These are phyloP conservation scores for Theileria parva DNA, from an alignment of 169 alveolate genomes.

Conservation along the genomic window DNA sequence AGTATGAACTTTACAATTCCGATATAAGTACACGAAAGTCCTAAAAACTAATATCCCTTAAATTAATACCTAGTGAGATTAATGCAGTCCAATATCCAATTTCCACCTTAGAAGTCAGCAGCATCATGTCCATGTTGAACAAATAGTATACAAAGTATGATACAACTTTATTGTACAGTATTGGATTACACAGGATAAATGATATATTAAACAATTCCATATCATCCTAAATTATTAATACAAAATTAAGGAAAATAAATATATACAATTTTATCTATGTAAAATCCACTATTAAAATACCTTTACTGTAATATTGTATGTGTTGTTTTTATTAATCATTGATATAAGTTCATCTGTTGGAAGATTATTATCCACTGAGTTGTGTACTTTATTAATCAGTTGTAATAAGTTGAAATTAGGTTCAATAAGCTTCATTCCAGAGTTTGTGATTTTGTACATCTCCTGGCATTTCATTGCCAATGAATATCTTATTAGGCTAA, in stretches of 20 bases:
- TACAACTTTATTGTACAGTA: constrained; percentile 26
- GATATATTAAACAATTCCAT: constrained; percentile 60
- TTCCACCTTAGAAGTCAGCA: constrained; percentile 23
- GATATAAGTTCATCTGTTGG: constrained; percentile 37
- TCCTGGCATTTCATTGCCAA: constrained; percentile 56
- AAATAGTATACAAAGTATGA: constrained; percentile 18
- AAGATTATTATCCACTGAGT: constrained; percentile 28
- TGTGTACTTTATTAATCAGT: constrained; percentile 21
- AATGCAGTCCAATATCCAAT: constrained; percentile 50
- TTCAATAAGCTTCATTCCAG: constrained; percentile 39
- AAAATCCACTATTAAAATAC: constrained; percentile 9
- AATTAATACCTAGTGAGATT: constrained; percentile 40
- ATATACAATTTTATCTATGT: not conserved
- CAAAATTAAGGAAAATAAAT: not conserved
- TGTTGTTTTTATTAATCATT: constrained; percentile 17
- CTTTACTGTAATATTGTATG: constrained; percentile 26
- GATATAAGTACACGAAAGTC: constrained; percentile 44
- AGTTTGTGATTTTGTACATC: constrained; percentile 19
- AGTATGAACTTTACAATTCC: constrained; percentile 45
- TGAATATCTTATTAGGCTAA: constrained; percentile 57
- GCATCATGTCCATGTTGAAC: constrained; percentile 22
- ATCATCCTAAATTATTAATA: constrained; percentile 33
- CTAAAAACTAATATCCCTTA: not conserved
- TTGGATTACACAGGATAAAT: constrained; percentile 52
- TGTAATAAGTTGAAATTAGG: constrained; percentile 38